Base-by-base conservation (phyloP, 108 stramenopile species). In the Parmales sp. region DNA sequence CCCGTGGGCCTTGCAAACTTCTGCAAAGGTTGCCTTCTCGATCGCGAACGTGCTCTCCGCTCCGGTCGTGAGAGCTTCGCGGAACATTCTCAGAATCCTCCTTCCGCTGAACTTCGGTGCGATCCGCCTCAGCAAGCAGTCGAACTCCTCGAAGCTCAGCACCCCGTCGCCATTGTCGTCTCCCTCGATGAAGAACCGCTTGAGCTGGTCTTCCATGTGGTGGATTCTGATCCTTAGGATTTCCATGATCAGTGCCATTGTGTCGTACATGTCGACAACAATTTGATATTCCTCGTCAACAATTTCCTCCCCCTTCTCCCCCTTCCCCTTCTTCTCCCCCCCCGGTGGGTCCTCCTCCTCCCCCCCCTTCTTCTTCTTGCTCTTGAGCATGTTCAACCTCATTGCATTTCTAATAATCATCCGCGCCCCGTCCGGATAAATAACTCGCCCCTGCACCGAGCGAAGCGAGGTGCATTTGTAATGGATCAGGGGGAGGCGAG, bases 141-240 rank as follows among this genome's bases (percentile, higher is more conserved):
- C 70, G 46, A 78, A 76, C 64, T 79, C 78, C 13, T 79, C 73
- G 38, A 75, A 79, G 66, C 37, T 49, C 49, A 79, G 69, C 6
- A 79, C 78, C 3, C 76, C 76, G 31, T 79, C 78, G 3, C 69
- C 69, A 37, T 79, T 79, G 28, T 76, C 76, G 19, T 79, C 78
- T 11, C 78, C 78, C 43, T 77, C 76, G 22, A 41, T 45, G 44
- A 77, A 79, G 31, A 76, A 49, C 13, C 22, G 8, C 54, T 67
- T 69, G 23, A 78, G 68, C 25, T 46, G 46, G 1, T 67, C 23
- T 38, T 72, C 71, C 75, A 78, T 76, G 38, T 69, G 51, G 36
- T 45, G 50, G 38, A 68, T 68, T 18, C 67, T 25, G 4, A 64
- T 5, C 4, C 39, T 34, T 11, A 75, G 22, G 19, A 73, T 67